phyloP scores from a whole-genome alignment of 2,329 filamentous ascomycete genomes.

The Triangularia verruculosa region DNA sequence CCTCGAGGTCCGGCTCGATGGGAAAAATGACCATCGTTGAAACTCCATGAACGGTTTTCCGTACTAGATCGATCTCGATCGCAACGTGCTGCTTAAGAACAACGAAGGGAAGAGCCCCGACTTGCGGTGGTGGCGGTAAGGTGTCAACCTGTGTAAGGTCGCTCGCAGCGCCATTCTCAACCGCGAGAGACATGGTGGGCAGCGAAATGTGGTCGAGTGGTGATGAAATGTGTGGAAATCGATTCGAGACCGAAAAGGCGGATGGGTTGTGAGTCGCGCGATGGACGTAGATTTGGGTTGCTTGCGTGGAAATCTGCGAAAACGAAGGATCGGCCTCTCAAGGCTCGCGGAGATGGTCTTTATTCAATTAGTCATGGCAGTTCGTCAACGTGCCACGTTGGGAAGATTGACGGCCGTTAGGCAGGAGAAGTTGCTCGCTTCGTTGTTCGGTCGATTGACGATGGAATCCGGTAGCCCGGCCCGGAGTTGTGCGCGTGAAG shows the following conservation, averaged over 20 bases:
- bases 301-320: neutral
- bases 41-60: conserved; percentile 70
- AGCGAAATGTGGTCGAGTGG: neutral
- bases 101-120: conserved; percentile 38
- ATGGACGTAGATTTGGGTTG: neutral
- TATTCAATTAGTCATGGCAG: conserved; percentile 19
- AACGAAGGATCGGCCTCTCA: conserved; percentile 14
- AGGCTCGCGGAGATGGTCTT: conserved; percentile 13
- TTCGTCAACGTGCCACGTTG: neutral
- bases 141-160: conserved; percentile 16
- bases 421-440: neutral
- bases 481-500: neutral
- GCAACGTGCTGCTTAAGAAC: conserved; percentile 84
- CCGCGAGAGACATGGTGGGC: neutral
- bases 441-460: too few relatives aligned
- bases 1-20: conserved; percentile 54
- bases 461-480: neutral
- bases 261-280: neutral
- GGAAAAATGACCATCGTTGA: conserved; percentile 77
- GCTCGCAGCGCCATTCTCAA: conserved; percentile 22
- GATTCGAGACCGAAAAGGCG: neutral
- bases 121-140: conserved; percentile 3
- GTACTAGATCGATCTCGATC: conserved; percentile 82
- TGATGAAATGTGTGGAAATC: neutral
- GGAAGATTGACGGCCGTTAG: neutral